Evolutionary conservation across 805 yeast genomes (phyloP).

Genomic region (Danielia oregonensis): DNA sequence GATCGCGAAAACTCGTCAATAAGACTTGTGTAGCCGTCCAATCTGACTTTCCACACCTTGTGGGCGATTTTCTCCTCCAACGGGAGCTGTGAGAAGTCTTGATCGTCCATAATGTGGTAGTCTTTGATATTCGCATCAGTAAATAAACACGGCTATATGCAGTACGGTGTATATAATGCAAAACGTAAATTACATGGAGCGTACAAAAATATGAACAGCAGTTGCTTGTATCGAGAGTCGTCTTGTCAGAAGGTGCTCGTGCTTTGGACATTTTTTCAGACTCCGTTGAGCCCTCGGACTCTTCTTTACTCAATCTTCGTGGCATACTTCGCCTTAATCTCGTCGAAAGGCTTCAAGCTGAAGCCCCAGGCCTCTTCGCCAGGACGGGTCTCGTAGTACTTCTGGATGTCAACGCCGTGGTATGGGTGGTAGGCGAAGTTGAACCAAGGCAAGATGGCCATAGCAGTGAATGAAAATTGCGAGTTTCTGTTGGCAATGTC

Average conservation of each 20-base stretch:
- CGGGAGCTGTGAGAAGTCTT: slow-evolving; percentile 60
- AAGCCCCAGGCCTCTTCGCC: slow-evolving; percentile 61
- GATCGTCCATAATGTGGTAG: slow-evolving; percentile 27
- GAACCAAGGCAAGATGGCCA: slow-evolving; percentile 75
- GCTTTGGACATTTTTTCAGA: too few relatives aligned
- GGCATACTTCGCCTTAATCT: slow-evolving; percentile 36
- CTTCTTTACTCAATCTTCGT: slow-evolving; percentile 13
- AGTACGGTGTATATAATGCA: not conserved
- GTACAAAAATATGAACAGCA: too few relatives aligned
- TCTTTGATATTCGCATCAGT: too few relatives aligned
- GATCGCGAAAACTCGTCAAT: slow-evolving; percentile 49
- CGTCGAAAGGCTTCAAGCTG: slow-evolving; percentile 46
- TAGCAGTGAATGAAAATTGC: slow-evolving; percentile 57
- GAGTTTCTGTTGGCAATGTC: slow-evolving; percentile 76
- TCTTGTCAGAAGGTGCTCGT: too few relatives aligned
- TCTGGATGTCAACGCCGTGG: slow-evolving; percentile 66
- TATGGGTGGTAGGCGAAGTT: slow-evolving; percentile 76
- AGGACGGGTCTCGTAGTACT: slow-evolving; percentile 44
- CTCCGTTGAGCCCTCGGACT: too few relatives aligned
- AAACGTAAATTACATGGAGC: slow-evolving; percentile 3
- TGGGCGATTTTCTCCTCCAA: slow-evolving; percentile 55
- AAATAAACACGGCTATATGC: slow-evolving; percentile 7
- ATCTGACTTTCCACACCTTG: slow-evolving; percentile 76
- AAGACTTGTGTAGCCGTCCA: slow-evolving; percentile 72
- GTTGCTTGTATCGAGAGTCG: too few relatives aligned